Evolutionary conservation across 148 eudicot species (phyloP), one percentile per base, ranked within the genome.

Genomic region (Rhododendron henanense): DNA sequence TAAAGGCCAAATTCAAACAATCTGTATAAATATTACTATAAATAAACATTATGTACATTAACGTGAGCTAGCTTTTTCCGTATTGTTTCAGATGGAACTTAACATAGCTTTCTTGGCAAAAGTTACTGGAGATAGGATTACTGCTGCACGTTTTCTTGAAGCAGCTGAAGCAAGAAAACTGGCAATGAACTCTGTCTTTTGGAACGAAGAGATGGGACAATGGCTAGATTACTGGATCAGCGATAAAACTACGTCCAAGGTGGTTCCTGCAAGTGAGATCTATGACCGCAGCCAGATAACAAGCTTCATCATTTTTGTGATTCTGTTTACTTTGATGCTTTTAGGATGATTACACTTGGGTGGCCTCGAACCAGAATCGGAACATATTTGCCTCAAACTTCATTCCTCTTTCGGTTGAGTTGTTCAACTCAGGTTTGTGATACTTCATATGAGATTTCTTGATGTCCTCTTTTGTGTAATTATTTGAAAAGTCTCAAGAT

Each of bases 151-250:
- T 33, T 96, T 94, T 85, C 53, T 63, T 21, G 84, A 90, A 83
- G 96, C 92, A 48, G 91, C 99, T 81, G 83, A 84, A 59, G 89
- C 91, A 48, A 92, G 99, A 89, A 84, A 96, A 82, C 88, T 84
- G 81, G 94, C 98, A 67, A 94, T 96, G 83, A 89, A 87, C 45
- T 90, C 94, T 51, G 63, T 96, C 81, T 92, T 96, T 51, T 96
- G 99, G 99, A 93, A 94, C 78, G 90, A 88, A 87, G 91, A 92
- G 87, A 90, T 88, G 98, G 90, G 92, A 57, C 99, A 96, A 55
- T 96, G 99, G 99, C 90, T 95, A 37, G 99, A 96, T 79, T 93
- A 94, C 89, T 96, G 99, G 99, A 87, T 93, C 77, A 87, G 84
- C 83, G 78, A 85, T 87, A 88, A 85, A 76, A 55, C 87, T 18